Evolutionary conservation across 805 yeast species (phyloP).

Genomic region (Sugiyamaella qingdaonensis): DNA sequence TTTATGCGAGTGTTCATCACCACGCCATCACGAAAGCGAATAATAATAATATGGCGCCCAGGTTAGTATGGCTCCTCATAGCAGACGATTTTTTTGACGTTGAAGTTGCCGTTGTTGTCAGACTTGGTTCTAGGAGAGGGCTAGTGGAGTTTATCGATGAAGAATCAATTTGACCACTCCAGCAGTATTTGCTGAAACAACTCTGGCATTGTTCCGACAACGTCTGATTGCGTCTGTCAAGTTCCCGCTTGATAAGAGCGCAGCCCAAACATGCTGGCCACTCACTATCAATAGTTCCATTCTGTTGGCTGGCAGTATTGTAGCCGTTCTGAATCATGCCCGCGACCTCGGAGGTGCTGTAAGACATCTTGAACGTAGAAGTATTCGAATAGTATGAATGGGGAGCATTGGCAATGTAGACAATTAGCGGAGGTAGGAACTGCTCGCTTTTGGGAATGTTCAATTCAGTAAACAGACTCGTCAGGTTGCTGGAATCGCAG

Average conservation of each 20-base stretch:
- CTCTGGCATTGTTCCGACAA: conserved; percentile 61
- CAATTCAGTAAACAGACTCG: conserved; percentile 14
- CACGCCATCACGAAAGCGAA: no score
- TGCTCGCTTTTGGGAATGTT: conserved; percentile 19
- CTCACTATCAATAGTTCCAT: conserved; percentile 60
- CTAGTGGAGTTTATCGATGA: conserved; percentile 12
- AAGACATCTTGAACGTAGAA: conserved; percentile 66
- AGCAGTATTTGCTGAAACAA: conserved; percentile 74
- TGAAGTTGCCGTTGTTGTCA: conserved; percentile 2
- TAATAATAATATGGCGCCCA: not conserved
- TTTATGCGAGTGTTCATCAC: no score
- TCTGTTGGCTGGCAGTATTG: conserved; percentile 60
- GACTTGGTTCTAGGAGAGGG: conserved; percentile 16
- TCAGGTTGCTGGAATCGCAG: conserved; percentile 60
- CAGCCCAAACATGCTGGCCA: conserved; percentile 77
- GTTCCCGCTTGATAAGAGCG: conserved; percentile 74
- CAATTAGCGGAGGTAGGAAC: conserved; percentile 60
- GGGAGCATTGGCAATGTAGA: conserved; percentile 74
- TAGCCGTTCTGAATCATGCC: conserved; percentile 70
- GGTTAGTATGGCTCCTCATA: not conserved
- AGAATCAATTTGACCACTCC: conserved; percentile 48
- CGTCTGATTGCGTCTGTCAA: conserved; percentile 61
- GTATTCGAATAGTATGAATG: conserved; percentile 63
- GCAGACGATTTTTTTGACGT: not conserved
- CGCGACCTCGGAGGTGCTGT: conserved; percentile 51